Evolutionary conservation across 129 eudicot genomes (phyloP), one percentile per base, ranked within the genome.

Genomic region (Pittosporum tobira): DNA sequence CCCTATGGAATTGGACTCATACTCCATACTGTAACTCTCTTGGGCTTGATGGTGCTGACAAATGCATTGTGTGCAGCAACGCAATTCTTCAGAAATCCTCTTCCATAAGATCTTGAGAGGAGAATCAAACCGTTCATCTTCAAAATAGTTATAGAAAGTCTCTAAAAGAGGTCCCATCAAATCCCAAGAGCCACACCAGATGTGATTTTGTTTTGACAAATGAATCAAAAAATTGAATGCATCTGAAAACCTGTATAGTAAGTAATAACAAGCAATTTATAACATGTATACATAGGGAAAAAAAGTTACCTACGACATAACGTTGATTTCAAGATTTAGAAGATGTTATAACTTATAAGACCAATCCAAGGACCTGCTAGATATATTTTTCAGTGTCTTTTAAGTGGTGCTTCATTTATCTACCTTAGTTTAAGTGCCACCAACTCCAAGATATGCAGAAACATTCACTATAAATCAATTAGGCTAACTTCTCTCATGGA

Each of bases 91-190:
- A 55, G 90, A 90, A n/a, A 81, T 61, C 64, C 95, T 63, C 47
- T 64, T 73, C 95, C 95, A 86, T 26, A 90, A 58, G 69, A 80
- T 67, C 78, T 83, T 83, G 38, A 90, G 94, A 68, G 95, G 97
- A 52, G 95, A 89, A 69, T 77, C 83, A 0, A 21, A 47, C 4
- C 66, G 68, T 25, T 78, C 80, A 57, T 82, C 94, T 64, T 83
- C 76, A 31, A 68, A 80, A 75, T 74, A 89, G 71, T 90, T 83
- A 70, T 70, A 90, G 60, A 90, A 85, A 29, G 97, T 86, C 73
- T 90, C 97, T 29, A 90, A 59, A 62, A 90, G 84, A 13, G 97
- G 97, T 27, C 95, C 95, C 95, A 90, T 90, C 56, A 90, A 55
- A 40, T 85, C 97, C 84, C 89, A 74, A 53, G 38, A 71, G 42